Conservation (phyloP, 108 stramenopile genomes). For the Mayamaea pseudoterrestris region DNA sequence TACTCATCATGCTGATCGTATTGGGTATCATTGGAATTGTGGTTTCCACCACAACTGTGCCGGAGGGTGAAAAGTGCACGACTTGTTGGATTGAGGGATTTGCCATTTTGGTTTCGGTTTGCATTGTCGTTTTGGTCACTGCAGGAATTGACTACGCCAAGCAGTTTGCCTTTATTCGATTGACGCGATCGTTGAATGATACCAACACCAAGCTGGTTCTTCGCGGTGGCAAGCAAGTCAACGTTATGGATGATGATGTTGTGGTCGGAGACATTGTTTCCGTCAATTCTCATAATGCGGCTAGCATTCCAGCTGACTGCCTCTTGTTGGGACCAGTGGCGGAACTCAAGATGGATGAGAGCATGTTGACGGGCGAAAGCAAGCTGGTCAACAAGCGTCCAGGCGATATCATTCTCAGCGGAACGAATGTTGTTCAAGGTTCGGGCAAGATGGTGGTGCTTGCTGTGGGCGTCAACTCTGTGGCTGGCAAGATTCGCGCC, state of each 20-base stretch:
- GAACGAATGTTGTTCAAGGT: slow-evolving; percentile 61
- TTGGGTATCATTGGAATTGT: slow-evolving; percentile 77
- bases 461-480: slow-evolving; percentile 80
- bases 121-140: slow-evolving; percentile 84
- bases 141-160: slow-evolving; percentile 89
- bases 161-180: slow-evolving; percentile 86
- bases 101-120: slow-evolving; percentile 83
- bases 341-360: slow-evolving; percentile 87
- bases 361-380: slow-evolving; percentile 90
- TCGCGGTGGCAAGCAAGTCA: slow-evolving; percentile 64
- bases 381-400: slow-evolving; percentile 73
- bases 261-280: slow-evolving; percentile 96
- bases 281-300: slow-evolving; percentile 77
- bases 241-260: slow-evolving; percentile 74
- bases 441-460: slow-evolving; percentile 80
- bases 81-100: slow-evolving; percentile 90
- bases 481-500: slow-evolving; percentile 79
- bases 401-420: slow-evolving; percentile 56
- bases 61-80: slow-evolving; percentile 52
- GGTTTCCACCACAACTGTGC: slow-evolving; percentile 50
- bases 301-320: slow-evolving; percentile 90
- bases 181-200: slow-evolving; percentile 58
- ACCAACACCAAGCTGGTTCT: slow-evolving; percentile 81
- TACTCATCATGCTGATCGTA: slow-evolving; percentile 83
- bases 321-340: slow-evolving; percentile 77